phyloP scores from a whole-genome alignment of 768 basidiomycete species.

The Crucibulum laeve region DNA sequence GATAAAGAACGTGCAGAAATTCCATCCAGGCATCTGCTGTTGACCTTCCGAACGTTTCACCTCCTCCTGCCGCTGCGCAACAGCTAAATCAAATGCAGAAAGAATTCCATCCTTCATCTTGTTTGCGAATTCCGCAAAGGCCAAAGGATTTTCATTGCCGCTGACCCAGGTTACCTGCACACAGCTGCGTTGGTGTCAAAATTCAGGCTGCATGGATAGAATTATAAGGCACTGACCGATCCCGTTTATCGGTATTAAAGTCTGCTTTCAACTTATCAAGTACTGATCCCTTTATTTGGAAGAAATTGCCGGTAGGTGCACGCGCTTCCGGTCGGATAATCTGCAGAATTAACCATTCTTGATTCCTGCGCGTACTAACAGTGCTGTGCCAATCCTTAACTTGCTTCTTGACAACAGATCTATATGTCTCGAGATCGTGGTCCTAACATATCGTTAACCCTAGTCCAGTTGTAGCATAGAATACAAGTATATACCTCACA shows the following conservation, averaged over 20 bases:
- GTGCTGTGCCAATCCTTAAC: constrained; percentile 88
- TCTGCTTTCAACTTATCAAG: constrained; percentile 89
- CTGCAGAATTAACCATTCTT: constrained; percentile 92
- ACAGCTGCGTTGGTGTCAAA: constrained; percentile 45
- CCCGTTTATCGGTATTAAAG: constrained; percentile 86
- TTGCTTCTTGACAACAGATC: constrained; percentile 70
- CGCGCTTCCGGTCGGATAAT: constrained; percentile 70
- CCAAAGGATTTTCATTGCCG: constrained; percentile 67
- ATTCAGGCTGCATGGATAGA: constrained; percentile 7
- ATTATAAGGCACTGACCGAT: constrained; percentile 49
- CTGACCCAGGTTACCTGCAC: constrained; percentile 76
- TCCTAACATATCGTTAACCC: constrained; percentile 39
- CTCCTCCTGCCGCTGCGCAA: constrained; percentile 83
- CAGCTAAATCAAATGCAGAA: constrained; percentile 76
- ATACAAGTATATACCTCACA: constrained; percentile 66
- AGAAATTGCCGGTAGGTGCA: constrained; percentile 59
- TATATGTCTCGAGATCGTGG: constrained; percentile 71
- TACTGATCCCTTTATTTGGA: constrained; percentile 80
- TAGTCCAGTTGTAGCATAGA: not conserved
- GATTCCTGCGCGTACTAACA: constrained; percentile 66
- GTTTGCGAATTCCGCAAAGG: constrained; percentile 84
- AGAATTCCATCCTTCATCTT: constrained; percentile 89
- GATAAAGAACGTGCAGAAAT: constrained; percentile 96
- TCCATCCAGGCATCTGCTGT: constrained; percentile 94
- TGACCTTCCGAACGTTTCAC: constrained; percentile 87